Base-by-base conservation (phyloP, 768 basidiomycete genomes). In the Boletus speciosus region DNA sequence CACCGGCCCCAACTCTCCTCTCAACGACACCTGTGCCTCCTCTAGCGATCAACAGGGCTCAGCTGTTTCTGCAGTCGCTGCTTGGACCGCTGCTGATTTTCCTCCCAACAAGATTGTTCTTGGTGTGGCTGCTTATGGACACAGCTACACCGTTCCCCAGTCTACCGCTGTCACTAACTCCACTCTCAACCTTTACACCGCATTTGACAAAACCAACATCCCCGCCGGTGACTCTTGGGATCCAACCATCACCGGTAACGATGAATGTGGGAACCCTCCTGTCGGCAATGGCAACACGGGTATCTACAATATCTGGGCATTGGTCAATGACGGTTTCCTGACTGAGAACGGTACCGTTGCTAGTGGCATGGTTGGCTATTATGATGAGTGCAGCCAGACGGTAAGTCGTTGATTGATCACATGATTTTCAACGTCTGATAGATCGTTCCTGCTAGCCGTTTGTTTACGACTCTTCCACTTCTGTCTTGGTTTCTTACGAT, bases 51-150 rank as follows among this genome's bases (percentile, higher is more conserved):
- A 83, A 53, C 71, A 74, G 39, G 92, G 93, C 5, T 95, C 92
- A 47, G 94, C 89, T 10, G 76, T 78, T 23, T 84, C 85, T 7
- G 85, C 89, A 5, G 79, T 98, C 41, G 66, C 74, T 9, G 79
- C 82, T 3, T 97, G 94, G 95, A 81, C 77, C 1, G 60, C 64
- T 0, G 93, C 93, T 37, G 89, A 90, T 11, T 85, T 98, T 71
- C 88, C 93, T 16, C 71, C 77, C 8, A 54, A 57, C 49, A 72
- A 88, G 73, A 85, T 96, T 53, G 82, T 93, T 29, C 81, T 98
- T 7, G 95, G 93, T 49, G 84, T 96, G 1, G 82, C 93, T 12
- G 74, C 86, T 16, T 96, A 92, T 70, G 91, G 90, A 1, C 92
- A 92, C 71, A 83, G 90, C 21, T 94, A 76, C 76, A 71, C 39